Conservation (phyloP, 352 stramenopile species). For the Halophytophthora batemanensis region DNA sequence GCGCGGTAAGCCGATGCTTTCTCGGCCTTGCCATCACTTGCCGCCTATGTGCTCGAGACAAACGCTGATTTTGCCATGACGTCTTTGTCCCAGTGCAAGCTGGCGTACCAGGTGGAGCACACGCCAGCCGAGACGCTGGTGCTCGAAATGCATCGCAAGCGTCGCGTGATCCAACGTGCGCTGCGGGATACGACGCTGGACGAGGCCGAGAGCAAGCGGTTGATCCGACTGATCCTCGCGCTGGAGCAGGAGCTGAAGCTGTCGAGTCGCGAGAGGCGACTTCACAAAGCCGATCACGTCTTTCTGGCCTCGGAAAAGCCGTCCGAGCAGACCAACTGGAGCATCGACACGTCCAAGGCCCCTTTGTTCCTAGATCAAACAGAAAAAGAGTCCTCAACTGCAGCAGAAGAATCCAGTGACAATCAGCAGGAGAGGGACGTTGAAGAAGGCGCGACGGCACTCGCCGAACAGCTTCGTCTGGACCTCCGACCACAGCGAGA, state of each 20-base stretch:
- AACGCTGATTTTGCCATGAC: too few relatives aligned
- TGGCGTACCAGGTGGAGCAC: constrained; percentile 44
- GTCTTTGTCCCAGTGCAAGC: constrained; percentile 57
- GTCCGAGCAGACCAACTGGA: constrained; percentile 47
- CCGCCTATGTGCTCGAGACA: too few relatives aligned
- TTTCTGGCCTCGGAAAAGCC: constrained; percentile 36
- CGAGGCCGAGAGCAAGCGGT: constrained; percentile 42
- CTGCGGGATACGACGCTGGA: constrained; percentile 49
- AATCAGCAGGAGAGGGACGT: constrained; percentile 1
- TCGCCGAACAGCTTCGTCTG: constrained; percentile 15
- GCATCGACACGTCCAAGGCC: constrained; percentile 29
- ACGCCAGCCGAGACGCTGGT: constrained; percentile 39
- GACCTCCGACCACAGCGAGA: constrained; percentile 29
- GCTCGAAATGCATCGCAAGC: constrained; percentile 71
- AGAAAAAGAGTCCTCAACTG: not conserved
- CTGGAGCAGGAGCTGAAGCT: constrained; percentile 41
- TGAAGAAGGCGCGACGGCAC: too few relatives aligned
- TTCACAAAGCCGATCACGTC: constrained; percentile 30
- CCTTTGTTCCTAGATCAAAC: constrained; percentile 17
- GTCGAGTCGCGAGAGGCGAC: constrained; percentile 26
- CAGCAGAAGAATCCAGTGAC: not conserved
- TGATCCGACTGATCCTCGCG: constrained; percentile 36
- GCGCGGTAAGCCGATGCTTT: constrained; percentile 30
- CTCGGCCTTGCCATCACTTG: too few relatives aligned
- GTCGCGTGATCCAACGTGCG: constrained; percentile 52